These are phyloP conservation scores for Kalmusia sp. DNA, from an alignment of 2,329 filamentous ascomycete species.

Conservation along the genomic window DNA sequence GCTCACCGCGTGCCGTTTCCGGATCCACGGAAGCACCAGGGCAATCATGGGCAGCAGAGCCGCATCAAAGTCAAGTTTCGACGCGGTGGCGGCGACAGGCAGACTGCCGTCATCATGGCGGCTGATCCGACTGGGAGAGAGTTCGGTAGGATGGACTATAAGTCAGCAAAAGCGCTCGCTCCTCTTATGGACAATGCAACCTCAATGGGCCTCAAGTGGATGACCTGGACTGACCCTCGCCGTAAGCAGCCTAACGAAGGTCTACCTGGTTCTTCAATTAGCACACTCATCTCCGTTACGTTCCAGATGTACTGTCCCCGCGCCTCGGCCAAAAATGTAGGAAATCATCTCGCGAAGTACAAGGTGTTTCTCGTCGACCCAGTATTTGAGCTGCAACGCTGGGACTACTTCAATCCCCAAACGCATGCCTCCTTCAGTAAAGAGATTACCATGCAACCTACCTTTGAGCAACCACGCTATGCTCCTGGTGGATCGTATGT, in stretches of 20 bases:
- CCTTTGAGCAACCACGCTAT: slow-evolving; percentile 23
- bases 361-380: slow-evolving; percentile 72
- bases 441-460: slow-evolving; percentile 14
- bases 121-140: slow-evolving; percentile 73
- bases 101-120: slow-evolving; percentile 74
- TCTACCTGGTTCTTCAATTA: slow-evolving; percentile 25
- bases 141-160: slow-evolving; percentile 78
- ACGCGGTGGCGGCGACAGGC: slow-evolving; percentile 61
- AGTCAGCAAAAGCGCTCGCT: slow-evolving; percentile 70
- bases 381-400: slow-evolving; percentile 67
- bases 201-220: slow-evolving; percentile 70
- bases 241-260: slow-evolving; percentile 68
- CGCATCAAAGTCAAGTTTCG: slow-evolving; percentile 75
- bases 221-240: slow-evolving; percentile 73
- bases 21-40: slow-evolving; percentile 66
- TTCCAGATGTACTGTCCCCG: slow-evolving; percentile 82
- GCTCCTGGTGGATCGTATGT: slow-evolving; percentile 35
- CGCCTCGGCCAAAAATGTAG: slow-evolving; percentile 70
- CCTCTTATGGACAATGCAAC: slow-evolving; percentile 73
- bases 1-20: slow-evolving; percentile 73
- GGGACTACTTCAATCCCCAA: slow-evolving; percentile 81
- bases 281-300: slow-evolving; percentile 60
- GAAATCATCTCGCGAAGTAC: slow-evolving; percentile 69
- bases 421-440: slow-evolving; percentile 23
- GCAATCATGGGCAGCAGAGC: slow-evolving; percentile 67